Evolutionary conservation across 2,329 filamentous ascomycete genomes (phyloP).

Genomic region (Plectosphaerella sp.): DNA sequence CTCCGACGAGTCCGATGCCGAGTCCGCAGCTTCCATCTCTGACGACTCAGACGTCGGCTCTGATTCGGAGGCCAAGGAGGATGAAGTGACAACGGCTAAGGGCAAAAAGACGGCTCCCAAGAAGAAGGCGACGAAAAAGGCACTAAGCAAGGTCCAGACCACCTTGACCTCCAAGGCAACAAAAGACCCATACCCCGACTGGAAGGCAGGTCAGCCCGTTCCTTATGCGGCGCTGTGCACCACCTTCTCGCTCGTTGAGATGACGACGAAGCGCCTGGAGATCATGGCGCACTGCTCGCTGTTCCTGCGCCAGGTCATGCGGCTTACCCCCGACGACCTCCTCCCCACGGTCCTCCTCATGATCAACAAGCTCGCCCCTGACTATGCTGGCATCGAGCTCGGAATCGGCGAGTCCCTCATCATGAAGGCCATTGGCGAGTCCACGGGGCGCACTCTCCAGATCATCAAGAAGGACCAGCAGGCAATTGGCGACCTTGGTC

Average conservation of each 20-base stretch:
- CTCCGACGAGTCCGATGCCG: slow-evolving; percentile 17
- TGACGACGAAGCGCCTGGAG: slow-evolving; percentile 85
- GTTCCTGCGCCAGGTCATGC: slow-evolving; percentile 90
- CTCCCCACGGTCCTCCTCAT: slow-evolving; percentile 87
- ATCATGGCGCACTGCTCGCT: slow-evolving; percentile 86
- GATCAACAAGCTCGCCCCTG: slow-evolving; percentile 96
- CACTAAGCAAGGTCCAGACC: background rate
- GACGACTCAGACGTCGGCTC: slow-evolving; percentile 41
- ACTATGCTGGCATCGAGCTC: slow-evolving; percentile 93
- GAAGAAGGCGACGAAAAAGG: slow-evolving; percentile 66
- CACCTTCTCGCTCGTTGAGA: slow-evolving; percentile 90
- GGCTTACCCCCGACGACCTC: slow-evolving; percentile 82
- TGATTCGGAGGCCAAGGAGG: slow-evolving; percentile 46
- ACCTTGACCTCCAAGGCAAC: slow-evolving; percentile 34
- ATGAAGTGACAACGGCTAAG: slow-evolving; percentile 64
- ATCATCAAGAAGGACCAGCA: slow-evolving; percentile 95
- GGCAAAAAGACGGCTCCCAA: slow-evolving; percentile 70
- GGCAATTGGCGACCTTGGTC: slow-evolving; percentile 89
- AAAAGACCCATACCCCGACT: slow-evolving; percentile 90
- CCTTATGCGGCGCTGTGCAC: slow-evolving; percentile 93
- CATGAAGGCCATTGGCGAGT: slow-evolving; percentile 97
- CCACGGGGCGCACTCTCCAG: slow-evolving; percentile 79
- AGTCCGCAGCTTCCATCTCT: slow-evolving; percentile 14
- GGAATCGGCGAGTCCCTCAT: slow-evolving; percentile 98
- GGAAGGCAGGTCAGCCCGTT: slow-evolving; percentile 82